These are phyloP conservation scores for Didymella pomorum DNA, from an alignment of 2,329 filamentous ascomycete genomes.

Conservation along the genomic window DNA sequence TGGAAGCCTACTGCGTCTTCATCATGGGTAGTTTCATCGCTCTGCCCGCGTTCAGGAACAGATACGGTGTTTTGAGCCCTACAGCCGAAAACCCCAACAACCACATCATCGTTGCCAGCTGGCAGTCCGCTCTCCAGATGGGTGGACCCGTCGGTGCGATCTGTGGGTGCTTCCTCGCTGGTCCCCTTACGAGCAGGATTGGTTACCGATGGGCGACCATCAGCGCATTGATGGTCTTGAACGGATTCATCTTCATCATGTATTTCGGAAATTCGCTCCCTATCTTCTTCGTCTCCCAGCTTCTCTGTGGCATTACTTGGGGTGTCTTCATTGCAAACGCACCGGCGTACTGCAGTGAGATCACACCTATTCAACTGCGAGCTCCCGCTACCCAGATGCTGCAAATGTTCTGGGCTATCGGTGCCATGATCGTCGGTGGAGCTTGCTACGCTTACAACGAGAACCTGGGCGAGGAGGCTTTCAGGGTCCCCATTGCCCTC, in stretches of 20 bases:
- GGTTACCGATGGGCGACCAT: conserved; percentile 69
- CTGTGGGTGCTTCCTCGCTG: conserved; percentile 66
- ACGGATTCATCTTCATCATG: conserved; percentile 67
- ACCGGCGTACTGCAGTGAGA: conserved; percentile 69
- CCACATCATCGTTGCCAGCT: conserved; percentile 59
- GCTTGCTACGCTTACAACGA: conserved; percentile 64
- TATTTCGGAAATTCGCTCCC: conserved; percentile 62
- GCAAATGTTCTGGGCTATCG: conserved; percentile 73
- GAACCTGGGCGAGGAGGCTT: conserved; percentile 20
- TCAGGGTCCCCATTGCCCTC: conserved; percentile 43
- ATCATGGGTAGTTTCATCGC: conserved; percentile 68
- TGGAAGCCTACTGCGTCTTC: conserved; percentile 71
- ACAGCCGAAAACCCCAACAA: conserved; percentile 25
- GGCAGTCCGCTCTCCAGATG: conserved; percentile 66
- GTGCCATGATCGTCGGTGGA: conserved; percentile 66
- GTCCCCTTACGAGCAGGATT: conserved; percentile 66
- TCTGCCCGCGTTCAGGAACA: conserved; percentile 54
- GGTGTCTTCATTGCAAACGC: conserved; percentile 72
- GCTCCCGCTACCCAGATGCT: conserved; percentile 68
- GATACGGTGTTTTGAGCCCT: conserved; percentile 56
- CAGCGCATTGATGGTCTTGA: conserved; percentile 63
- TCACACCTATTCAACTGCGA: conserved; percentile 66
- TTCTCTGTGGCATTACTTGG: conserved; percentile 70
- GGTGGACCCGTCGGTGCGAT: conserved; percentile 66
- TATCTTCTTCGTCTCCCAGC: conserved; percentile 62